phyloP scores from a whole-genome alignment of 768 basidiomycete genomes.

The Panaeolus cyanescens region DNA sequence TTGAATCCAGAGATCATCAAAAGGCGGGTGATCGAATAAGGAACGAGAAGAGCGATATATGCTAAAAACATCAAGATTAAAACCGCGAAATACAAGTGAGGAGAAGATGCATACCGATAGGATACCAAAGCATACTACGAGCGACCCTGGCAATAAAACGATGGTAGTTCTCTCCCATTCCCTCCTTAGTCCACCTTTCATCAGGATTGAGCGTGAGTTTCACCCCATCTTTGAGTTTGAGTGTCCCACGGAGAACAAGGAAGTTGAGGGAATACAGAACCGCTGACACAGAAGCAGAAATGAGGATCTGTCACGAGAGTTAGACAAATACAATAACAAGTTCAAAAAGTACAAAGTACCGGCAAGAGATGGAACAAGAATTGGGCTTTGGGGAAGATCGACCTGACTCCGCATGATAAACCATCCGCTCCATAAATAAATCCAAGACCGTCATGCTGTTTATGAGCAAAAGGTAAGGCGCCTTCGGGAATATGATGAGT shows the following conservation, averaged over 20 bases:
- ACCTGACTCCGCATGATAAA: constrained; percentile 53
- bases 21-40: constrained; percentile 55
- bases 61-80: constrained; percentile 36
- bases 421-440: constrained; percentile 52
- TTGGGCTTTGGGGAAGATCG: constrained; percentile 38
- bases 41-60: constrained; percentile 60
- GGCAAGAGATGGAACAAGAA: constrained; percentile 65
- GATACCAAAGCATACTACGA: constrained; percentile 72
- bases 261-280: constrained; percentile 63
- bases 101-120: constrained; percentile 7
- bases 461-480: constrained; percentile 36
- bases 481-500: constrained; percentile 21
- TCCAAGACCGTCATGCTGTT: constrained; percentile 20
- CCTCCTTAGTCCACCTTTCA: constrained; percentile 41
- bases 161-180: constrained; percentile 50
- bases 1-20: constrained; percentile 46
- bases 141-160: constrained; percentile 64
- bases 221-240: constrained; percentile 51
- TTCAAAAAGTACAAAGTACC: constrained; percentile 35
- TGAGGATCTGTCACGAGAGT: constrained; percentile 46
- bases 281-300: constrained; percentile 56
- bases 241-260: constrained; percentile 59
- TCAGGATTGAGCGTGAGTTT: constrained; percentile 51
- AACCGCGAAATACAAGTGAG: neutral
- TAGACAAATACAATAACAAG: neutral